Percentiles rank a stretch among this genome's conserved stretches.
Conservation (phyloP, 2,329 filamentous ascomycete genomes). For the Colletotrichum zoysiae region DNA sequence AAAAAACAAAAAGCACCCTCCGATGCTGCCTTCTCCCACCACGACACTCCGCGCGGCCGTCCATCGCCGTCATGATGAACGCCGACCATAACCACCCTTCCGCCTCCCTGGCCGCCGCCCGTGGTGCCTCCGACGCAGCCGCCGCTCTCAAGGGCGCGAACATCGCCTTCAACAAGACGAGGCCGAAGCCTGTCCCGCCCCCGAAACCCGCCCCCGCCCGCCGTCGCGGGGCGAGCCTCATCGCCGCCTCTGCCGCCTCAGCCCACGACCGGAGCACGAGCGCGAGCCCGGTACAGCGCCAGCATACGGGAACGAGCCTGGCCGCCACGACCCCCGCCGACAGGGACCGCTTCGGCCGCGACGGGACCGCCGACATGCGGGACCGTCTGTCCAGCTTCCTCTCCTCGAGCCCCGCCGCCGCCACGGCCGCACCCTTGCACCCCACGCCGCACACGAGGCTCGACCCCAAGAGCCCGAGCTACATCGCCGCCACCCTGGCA, state of each 20-base stretch:
- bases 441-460: slow-evolving; percentile 42
- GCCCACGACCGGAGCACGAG: slow-evolving; percentile 48
- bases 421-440: slow-evolving; percentile 32
- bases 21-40: neutral
- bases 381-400: slow-evolving; percentile 47
- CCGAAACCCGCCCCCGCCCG: slow-evolving; percentile 19
- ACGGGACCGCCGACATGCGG: slow-evolving; percentile 39
- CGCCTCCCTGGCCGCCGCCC: slow-evolving; percentile 44
- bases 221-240: slow-evolving; percentile 47
- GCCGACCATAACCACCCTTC: slow-evolving; percentile 43
- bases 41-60: slow-evolving; percentile 6
- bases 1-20: neutral
- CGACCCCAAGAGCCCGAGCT: slow-evolving; percentile 67
- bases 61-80: slow-evolving; percentile 33
- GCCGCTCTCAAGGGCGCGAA: slow-evolving; percentile 66
- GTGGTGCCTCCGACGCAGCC: slow-evolving; percentile 51
- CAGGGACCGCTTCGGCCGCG: slow-evolving; percentile 36
- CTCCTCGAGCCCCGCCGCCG: slow-evolving; percentile 35
- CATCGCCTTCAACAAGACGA: slow-evolving; percentile 63
- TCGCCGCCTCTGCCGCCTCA: slow-evolving; percentile 58
- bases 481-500: slow-evolving; percentile 71
- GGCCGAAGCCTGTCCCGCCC: slow-evolving; percentile 39
- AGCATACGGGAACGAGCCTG: slow-evolving; percentile 55
- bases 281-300: slow-evolving; percentile 47
- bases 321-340: slow-evolving; percentile 37